Base-by-base conservation (phyloP, 257 asterid species). In the Solanum lignicaule region DNA sequence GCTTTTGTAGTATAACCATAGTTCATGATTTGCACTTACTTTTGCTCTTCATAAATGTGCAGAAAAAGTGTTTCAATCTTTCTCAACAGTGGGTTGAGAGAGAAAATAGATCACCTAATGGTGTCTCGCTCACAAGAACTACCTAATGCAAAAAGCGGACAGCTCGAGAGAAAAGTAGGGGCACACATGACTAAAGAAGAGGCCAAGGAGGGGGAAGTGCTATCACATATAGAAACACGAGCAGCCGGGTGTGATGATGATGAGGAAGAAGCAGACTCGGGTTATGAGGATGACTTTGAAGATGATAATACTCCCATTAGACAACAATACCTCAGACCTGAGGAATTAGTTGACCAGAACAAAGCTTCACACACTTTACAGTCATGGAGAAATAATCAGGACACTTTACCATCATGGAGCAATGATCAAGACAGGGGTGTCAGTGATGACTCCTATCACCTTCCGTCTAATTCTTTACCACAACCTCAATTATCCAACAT, bases 31-130 rank as follows among this genome's bases (percentile, higher is more conserved):
- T 85, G 82, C 29, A 82, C 46, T 79, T 65, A 36, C 31, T 52
- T 82, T 35, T 87, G 29, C 76, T 31, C 87, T 74, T 60, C 52
- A 35, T 21, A 78, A 68, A 33, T 92, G 88, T 89, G 91, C 98
- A 95, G 99, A 69, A 94, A 89, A 90, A 95, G 93, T 43, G 99
- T 96, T 83, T 95, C 99, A 12, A 91, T 46, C 60, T 96, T 96
- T 90, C 97, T 96, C 76, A 92, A 98, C 3, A 93, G 99, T 87
- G 90, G 89, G 29, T 86, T 95, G 91, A 95, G 94, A 87, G 95
- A 94, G 65, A 91, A 83, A 62, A 93, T 96, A 78, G 99, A 96
- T 83, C 91, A 39, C 33, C 86, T 96, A 75, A 93, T 96, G 95
- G 73, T 86, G 52, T 93, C 92, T 60, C 98, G 98, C 65, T 33